These are phyloP conservation scores for Fusarium sp. DNA, from an alignment of 2,329 filamentous ascomycete genomes.

Conservation along the genomic window DNA sequence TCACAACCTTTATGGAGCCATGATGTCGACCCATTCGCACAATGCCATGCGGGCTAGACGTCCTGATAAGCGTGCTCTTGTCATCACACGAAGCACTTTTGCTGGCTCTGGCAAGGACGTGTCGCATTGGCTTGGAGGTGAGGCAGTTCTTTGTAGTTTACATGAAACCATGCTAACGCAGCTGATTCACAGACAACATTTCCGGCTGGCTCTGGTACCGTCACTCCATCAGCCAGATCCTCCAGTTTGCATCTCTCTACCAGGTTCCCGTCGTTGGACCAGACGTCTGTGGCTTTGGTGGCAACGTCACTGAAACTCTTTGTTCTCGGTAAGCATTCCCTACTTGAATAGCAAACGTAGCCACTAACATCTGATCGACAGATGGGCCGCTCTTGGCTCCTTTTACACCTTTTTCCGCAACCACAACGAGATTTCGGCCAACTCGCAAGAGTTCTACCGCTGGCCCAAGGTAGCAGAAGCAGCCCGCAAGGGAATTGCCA, in stretches of 20 bases:
- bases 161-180: not conserved
- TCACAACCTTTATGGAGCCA: slow-evolving; percentile 81
- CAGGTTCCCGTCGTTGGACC: slow-evolving; percentile 77
- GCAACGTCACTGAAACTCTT: slow-evolving; percentile 56
- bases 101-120: slow-evolving; percentile 76
- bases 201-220: slow-evolving; percentile 69
- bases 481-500: slow-evolving; percentile 74
- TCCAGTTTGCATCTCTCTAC: slow-evolving; percentile 73
- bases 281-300: slow-evolving; percentile 83
- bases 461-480: slow-evolving; percentile 72
- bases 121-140: slow-evolving; percentile 67
- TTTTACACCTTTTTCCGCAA: slow-evolving; percentile 79
- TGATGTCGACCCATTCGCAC: slow-evolving; percentile 77
- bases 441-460: slow-evolving; percentile 73
- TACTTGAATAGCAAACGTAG: not conserved
- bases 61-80: slow-evolving; percentile 72
- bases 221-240: slow-evolving; percentile 67
- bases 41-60: slow-evolving; percentile 75
- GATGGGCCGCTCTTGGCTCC: slow-evolving; percentile 74
- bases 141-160: not conserved
- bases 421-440: slow-evolving; percentile 63
- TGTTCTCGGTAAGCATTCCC: slow-evolving; percentile 24
- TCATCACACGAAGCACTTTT: slow-evolving; percentile 83
- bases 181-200: slow-evolving; percentile 40
- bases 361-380: slow-evolving; percentile 34